Base-by-base conservation (phyloP, 192 early-diverging fungal species). In the Dimargaris xerosporica region DNA sequence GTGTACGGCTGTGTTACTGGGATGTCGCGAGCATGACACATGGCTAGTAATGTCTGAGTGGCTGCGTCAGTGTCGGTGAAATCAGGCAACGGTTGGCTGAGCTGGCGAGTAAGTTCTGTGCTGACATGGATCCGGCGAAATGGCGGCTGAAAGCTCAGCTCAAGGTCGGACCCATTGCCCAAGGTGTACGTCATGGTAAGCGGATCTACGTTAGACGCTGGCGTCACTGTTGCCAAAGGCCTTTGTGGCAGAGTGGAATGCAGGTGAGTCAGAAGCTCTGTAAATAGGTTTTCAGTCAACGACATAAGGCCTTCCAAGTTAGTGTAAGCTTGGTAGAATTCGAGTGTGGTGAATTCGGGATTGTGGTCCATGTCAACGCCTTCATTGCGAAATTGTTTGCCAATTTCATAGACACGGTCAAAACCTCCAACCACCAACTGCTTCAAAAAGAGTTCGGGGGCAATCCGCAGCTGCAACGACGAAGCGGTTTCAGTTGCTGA, bases 361-460 rank as follows among this genome's bases (percentile, higher is more conserved):
- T 89, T 91, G 66, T 94, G 91, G 55, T 85, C 82, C 21, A 82
- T 81, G 69, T 94, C 91, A 42, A 94, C 82, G 19, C 87, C 89
- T 74, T 94, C 91, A 64, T 94, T 94, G 23, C 91, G 78, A 67
- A 94, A 94, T 67, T 91, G 89, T 66, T 89, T 88, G 29, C 91
- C 91, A 63, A 94, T 80, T 70, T 94, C 91, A 67, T 82, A 94
- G 15, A 94, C 89, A 26, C 82, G 78, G 47, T 91, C 88, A 5
- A 88, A 63, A 2, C 91, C 91, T 25, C 90, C 91, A 63, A 94
- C 80, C 21, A 94, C 85, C 51, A 94, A 72, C 78, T 90, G 85
- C 79, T 93, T 93, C 29, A 94, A 72, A 64, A 80, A 91, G 2
- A 94, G 72, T 66, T 94, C 91, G 15, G 91, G 90, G 0, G 91